phyloP scores from a whole-genome alignment of 2,329 filamentous ascomycete genomes.

The Thermothelomyces thermophilus region DNA sequence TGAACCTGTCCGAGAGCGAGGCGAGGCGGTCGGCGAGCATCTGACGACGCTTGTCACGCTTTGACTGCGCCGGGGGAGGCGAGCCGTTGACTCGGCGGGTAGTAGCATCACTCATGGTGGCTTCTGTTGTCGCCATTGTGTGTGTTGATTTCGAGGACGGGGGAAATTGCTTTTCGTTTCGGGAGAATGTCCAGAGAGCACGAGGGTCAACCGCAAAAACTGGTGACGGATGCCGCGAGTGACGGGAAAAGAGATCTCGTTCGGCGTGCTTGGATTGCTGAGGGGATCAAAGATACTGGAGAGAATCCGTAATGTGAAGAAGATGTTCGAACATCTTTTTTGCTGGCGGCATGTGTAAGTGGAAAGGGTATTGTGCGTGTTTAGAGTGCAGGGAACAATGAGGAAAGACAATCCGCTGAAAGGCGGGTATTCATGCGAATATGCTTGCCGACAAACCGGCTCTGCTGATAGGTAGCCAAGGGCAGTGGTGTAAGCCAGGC shows the following conservation, averaged over 20 bases:
- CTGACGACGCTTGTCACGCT: conserved; percentile 84
- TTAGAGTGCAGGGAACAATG: background rate
- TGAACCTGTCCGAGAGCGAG: conserved; percentile 69
- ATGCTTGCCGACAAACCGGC: background rate
- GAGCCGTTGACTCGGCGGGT: conserved; percentile 26
- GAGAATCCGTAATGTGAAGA: background rate
- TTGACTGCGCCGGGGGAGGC: conserved; percentile 49
- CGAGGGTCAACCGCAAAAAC: conserved; percentile 4
- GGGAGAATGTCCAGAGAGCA: background rate
- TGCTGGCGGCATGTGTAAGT: background rate
- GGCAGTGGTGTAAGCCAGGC: background rate
- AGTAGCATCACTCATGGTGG: conserved; percentile 20
- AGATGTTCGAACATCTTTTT: background rate
- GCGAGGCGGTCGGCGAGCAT: conserved; percentile 73
- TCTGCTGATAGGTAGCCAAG: background rate
- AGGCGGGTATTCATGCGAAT: background rate
- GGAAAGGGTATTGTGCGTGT: background rate
- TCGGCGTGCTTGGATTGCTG: background rate
- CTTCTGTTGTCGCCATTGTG: conserved; percentile 25
- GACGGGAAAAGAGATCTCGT: background rate
- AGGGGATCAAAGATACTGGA: background rate
- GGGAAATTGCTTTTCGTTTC: no score
- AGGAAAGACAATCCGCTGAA: background rate
- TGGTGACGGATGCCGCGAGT: background rate
- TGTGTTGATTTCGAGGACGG: background rate